A percentile compares a stretch with the other conserved stretches of the same genome.
Conservation (phyloP, 2,329 filamentous ascomycete species). For the Talaromyces sp. region DNA sequence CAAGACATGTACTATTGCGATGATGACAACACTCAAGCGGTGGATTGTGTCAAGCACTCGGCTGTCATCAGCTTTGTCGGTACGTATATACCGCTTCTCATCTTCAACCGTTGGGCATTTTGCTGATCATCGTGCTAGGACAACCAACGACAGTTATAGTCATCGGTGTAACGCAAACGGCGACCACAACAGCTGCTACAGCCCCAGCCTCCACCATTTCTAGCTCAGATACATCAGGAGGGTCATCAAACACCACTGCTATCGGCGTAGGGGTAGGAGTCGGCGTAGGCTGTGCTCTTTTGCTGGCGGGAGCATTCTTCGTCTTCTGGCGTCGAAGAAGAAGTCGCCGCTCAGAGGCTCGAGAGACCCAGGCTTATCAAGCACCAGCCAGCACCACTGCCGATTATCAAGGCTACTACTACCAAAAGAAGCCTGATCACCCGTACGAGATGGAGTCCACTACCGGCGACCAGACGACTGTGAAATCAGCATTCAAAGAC, state of each 20-base stretch:
- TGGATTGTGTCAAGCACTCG: background rate
- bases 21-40: background rate
- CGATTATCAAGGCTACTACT: background rate
- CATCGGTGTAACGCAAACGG: background rate
- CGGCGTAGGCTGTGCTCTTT: background rate
- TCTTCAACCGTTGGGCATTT: background rate
- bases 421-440: background rate
- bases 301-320: background rate
- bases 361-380: background rate
- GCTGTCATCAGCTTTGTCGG: background rate
- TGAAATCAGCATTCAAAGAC: background rate
- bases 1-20: background rate
- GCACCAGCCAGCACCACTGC: background rate
- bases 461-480: background rate
- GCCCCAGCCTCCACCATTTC: background rate
- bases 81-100: background rate
- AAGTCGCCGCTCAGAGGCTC: background rate
- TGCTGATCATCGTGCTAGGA: background rate
- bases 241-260: background rate
- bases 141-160: background rate
- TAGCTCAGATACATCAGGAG: background rate
- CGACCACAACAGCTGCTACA: background rate
- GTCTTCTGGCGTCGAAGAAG: background rate
- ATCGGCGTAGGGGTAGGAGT: background rate
- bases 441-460: background rate